phyloP scores from a whole-genome alignment of 306 rosid species.

The Rubus parviflorus region DNA sequence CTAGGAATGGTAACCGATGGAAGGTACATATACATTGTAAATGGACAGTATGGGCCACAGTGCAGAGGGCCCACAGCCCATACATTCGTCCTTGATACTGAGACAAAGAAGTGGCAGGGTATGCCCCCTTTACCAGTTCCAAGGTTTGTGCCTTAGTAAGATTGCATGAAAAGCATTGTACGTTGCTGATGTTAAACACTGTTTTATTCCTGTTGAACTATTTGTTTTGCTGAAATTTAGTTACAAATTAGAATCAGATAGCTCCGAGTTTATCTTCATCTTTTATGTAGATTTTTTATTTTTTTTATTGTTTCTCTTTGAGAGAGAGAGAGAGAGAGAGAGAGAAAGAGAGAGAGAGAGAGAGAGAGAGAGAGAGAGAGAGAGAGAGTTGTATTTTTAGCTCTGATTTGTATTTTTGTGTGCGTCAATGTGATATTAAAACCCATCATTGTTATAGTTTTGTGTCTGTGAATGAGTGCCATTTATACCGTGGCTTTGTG shows the following conservation, averaged over 20 bases:
- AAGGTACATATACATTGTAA: slow-evolving; percentile 72
- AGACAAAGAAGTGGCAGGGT: slow-evolving; percentile 60
- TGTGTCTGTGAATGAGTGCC: not conserved
- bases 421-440: not conserved
- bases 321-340: not conserved
- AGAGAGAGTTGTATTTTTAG: no score
- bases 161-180: not conserved
- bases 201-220: not conserved
- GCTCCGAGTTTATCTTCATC: not conserved
- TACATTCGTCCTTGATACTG: slow-evolving; percentile 64
- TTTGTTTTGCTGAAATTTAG: not conserved
- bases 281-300: not conserved
- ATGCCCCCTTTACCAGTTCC: slow-evolving; percentile 80
- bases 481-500: not conserved
- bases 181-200: slow-evolving; percentile 1
- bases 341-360: no score
- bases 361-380: no score
- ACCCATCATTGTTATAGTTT: not conserved
- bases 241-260: not conserved
- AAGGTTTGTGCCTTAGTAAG: slow-evolving; percentile 44
- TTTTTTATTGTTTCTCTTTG: not conserved
- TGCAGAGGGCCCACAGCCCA: slow-evolving; percentile 71
- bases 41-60: slow-evolving; percentile 88
- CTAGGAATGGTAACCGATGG: slow-evolving; percentile 85
- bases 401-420: not conserved